Base-by-base conservation (phyloP, 2,329 filamentous ascomycete species). In the Teratosphaeria destructans region DNA sequence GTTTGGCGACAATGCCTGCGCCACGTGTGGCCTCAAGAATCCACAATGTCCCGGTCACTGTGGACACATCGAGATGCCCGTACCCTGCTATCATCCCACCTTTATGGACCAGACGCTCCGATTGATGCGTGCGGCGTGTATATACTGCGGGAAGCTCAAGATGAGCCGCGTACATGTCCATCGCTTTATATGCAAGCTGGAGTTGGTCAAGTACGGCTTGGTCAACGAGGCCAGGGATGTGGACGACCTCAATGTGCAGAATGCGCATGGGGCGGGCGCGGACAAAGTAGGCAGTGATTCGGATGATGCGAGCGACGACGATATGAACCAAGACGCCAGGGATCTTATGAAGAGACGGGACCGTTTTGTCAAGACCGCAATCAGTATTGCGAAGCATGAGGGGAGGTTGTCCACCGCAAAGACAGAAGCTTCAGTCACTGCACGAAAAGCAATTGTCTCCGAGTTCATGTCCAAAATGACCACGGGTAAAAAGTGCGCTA, bases 71-170 rank as follows among this genome's bases (percentile, higher is more conserved):
- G 90, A 96, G 68, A 85, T 99, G 12, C 92, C 94, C 14, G 87
- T 92, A 12, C 90, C 89, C 54, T 89, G 96, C 57, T 99, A 97
- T 73, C 93, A 99, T 74, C 90, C 93, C n/a, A 88, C 91, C 1
- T 97, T 96, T 71, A 88, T 99, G 80, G 92, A 96, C 71, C 92
- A 96, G 73, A 83, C 92, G 57, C 83, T 95, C 64, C 87, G 89
- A 53, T 80, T 99, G 54, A 81, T 99, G 23, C 86, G 91, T 67
- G 88, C 90, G 58, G 88, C 93, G 74, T 99, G 94, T 73, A 82
- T 87, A 61, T 96, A 96, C 77, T 99, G 95, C 76, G 87, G 92
- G 71, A 85, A 86, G 60, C 85, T 99, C 66, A 90, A 88, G 71
- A 81, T 96, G 72, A 81, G 87, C n/a, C 83, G 86, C 55, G 82